phyloP scores from a whole-genome alignment of 164 flowering plant genomes.

The Nymphaea colorata region DNA sequence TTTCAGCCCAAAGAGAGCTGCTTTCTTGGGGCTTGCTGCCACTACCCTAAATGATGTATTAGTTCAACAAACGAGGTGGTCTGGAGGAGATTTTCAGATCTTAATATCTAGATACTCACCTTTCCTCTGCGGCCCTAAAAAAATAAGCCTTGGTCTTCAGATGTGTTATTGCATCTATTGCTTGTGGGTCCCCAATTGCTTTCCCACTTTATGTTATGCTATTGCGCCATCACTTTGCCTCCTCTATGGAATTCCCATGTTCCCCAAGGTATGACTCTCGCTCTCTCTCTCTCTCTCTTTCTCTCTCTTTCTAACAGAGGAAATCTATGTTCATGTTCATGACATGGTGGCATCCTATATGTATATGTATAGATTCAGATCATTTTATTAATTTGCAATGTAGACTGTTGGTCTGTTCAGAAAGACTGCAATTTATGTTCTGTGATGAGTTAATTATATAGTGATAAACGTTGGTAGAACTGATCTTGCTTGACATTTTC shows the following conservation, averaged over 20 bases:
- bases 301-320: too few relatives aligned
- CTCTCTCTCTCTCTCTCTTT: background rate
- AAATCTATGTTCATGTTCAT: background rate
- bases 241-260: constrained; percentile 42
- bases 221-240: constrained; percentile 52
- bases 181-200: constrained; percentile 41
- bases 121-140: constrained; percentile 30
- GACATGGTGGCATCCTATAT: background rate
- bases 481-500: background rate
- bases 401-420: too few relatives aligned
- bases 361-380: too few relatives aligned
- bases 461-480: background rate
- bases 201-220: constrained; percentile 41
- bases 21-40: constrained; percentile 48
- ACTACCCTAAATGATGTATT: constrained; percentile 33
- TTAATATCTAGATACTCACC: constrained; percentile 40
- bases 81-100: constrained; percentile 68
- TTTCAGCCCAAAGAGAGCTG: constrained; percentile 28
- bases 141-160: constrained; percentile 31
- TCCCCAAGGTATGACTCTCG: constrained; percentile 30
- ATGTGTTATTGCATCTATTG: constrained; percentile 37
- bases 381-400: too few relatives aligned
- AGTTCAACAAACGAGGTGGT: constrained; percentile 73
- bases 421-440: background rate
- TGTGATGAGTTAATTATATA: background rate